phyloP scores from a whole-genome alignment of 257 asterid genomes.

The Rehmannia glutinosa region DNA sequence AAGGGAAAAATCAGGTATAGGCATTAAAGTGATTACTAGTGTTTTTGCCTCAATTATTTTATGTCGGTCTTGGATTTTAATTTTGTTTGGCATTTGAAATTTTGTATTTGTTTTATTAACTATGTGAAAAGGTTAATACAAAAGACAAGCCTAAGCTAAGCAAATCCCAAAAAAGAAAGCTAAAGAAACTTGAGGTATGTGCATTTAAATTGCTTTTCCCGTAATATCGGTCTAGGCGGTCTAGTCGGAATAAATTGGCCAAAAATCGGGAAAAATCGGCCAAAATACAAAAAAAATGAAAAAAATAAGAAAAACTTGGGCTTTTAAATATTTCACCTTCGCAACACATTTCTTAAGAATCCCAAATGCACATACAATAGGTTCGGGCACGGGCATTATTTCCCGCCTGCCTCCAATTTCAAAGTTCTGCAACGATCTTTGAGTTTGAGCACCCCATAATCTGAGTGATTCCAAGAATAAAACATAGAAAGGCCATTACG shows the following conservation, averaged over 20 bases:
- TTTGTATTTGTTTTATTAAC: slow-evolving; percentile 23
- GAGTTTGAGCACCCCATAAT: slow-evolving; percentile 99
- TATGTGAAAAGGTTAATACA: slow-evolving; percentile 21
- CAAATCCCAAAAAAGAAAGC: slow-evolving; percentile 74
- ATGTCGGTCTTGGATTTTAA: not conserved
- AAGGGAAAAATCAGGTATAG: slow-evolving; percentile 44
- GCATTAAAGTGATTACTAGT: not conserved
- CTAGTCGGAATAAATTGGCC: no score
- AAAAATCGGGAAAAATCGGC: no score
- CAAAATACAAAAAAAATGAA: no score
- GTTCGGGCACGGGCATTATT: slow-evolving; percentile 98
- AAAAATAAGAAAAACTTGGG: no score
- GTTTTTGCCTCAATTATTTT: not conserved
- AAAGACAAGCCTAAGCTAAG: slow-evolving; percentile 50
- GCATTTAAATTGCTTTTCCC: no score
- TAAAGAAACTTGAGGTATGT: slow-evolving; percentile 77
- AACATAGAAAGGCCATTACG: not conserved
- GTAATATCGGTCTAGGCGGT: no score
- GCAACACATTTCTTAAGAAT: slow-evolving; percentile 95
- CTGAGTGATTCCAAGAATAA: slow-evolving; percentile 40
- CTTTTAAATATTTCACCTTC: slow-evolving; percentile 58
- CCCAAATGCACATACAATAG: slow-evolving; percentile 86
- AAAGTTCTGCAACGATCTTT: slow-evolving; percentile 90
- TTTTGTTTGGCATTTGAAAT: not conserved
- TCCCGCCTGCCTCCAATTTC: slow-evolving; percentile 97